Evolutionary conservation across 768 basidiomycete genomes (phyloP).

Genomic region (Gymnopilus dilepis): DNA sequence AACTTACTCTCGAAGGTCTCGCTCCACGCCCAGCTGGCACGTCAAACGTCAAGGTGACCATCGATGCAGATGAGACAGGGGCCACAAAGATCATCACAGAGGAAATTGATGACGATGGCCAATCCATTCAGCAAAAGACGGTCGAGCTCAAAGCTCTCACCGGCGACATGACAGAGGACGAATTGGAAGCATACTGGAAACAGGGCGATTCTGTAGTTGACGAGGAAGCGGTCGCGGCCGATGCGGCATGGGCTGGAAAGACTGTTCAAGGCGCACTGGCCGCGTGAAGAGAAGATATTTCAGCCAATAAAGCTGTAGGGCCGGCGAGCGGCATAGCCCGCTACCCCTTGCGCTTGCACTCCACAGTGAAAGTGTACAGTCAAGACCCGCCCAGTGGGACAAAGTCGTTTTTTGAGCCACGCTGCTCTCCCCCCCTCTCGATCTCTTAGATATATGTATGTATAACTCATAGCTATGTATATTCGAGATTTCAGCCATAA

Average conservation of each 20-base stretch:
- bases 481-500: no score
- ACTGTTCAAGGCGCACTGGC: slow-evolving; percentile 16
- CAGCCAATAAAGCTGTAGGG: no score
- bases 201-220: background rate
- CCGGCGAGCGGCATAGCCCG: no score
- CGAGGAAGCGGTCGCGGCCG: slow-evolving; percentile 15
- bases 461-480: no score
- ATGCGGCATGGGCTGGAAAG: slow-evolving; percentile 13
- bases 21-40: background rate
- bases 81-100: slow-evolving; percentile 16
- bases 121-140: background rate
- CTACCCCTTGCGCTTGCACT: no score
- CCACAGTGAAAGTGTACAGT: no score
- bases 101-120: background rate
- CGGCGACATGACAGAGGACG: slow-evolving; percentile 12
- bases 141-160: slow-evolving; percentile 12
- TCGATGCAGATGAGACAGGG: slow-evolving; percentile 15
- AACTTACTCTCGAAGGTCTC: slow-evolving; percentile 12
- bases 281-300: slow-evolving; percentile 5
- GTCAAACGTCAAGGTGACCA: slow-evolving; percentile 6
- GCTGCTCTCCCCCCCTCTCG: no score
- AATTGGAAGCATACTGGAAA: slow-evolving; percentile 1
- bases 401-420: no score
- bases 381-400: no score
- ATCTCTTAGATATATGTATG: no score